A percentile compares a stretch with the other conserved stretches of the same genome.
phyloP scores from a whole-genome alignment of 2,329 filamentous ascomycete genomes.

The Ceratocystis variospora region DNA sequence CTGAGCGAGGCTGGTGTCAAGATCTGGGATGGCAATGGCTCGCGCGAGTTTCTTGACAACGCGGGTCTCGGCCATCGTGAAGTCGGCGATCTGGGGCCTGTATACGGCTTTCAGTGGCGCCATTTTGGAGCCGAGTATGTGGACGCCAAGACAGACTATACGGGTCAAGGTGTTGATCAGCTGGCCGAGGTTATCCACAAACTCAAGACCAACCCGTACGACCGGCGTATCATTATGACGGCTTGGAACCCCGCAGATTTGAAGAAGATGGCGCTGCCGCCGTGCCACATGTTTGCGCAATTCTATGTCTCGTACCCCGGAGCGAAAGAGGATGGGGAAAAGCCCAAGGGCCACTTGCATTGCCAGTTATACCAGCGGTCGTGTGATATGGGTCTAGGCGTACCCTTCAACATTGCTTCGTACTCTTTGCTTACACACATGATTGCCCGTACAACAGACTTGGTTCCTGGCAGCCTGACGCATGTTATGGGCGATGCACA shows the following conservation, averaged over 20 bases:
- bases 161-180: constrained; percentile 82
- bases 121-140: constrained; percentile 90
- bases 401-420: constrained; percentile 94
- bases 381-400: constrained; percentile 93
- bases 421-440: constrained; percentile 94
- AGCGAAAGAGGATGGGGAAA: constrained; percentile 24
- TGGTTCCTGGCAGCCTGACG: constrained; percentile 74
- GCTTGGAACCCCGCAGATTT: constrained; percentile 91
- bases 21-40: constrained; percentile 98
- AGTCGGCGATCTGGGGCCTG: constrained; percentile 80
- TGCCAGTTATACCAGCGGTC: constrained; percentile 86
- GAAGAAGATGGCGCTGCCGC: constrained; percentile 77
- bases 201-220: constrained; percentile 69
- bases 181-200: constrained; percentile 81
- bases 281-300: constrained; percentile 95
- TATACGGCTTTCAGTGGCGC: constrained; percentile 98
- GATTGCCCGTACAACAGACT: constrained; percentile 72
- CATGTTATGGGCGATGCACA: constrained; percentile 99
- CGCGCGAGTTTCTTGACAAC: constrained; percentile 74
- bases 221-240: constrained; percentile 75
- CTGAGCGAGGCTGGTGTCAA: constrained; percentile 72
- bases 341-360: constrained; percentile 58
- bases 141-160: constrained; percentile 67
- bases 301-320: constrained; percentile 74
- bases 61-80: constrained; percentile 69